Base-by-base conservation (phyloP, 148 eudicot genomes). In the Camellia japonica region DNA sequence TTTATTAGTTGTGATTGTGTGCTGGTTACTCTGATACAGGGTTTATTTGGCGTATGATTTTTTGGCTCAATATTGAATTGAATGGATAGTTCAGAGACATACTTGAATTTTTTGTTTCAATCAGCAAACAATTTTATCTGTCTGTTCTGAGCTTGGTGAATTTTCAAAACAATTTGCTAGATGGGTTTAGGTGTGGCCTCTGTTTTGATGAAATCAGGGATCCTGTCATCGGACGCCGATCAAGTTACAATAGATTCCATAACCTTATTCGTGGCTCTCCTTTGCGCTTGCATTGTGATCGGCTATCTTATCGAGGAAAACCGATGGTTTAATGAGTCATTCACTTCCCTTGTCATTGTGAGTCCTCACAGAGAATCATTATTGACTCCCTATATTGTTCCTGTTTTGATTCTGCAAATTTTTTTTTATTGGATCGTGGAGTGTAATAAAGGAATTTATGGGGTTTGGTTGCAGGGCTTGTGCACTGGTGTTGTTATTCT, bases 251-350 rank as follows among this genome's bases (percentile, higher is more conserved):
- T 87, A 56, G 75, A 80, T 23, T 46, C 85, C 15, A 80, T 87
- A 59, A 78, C 86, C 4, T 79, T 87, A 67, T 85, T 87, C 41
- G 86, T 75, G 55, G 81, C 79, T 18, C 84, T 87, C 16, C 84
- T 87, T 55, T 85, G 87, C n/a, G 81, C 77, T 23, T 85, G 87
- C 75, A 81, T 87, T 75, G 86, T 87, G 62, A 78, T 87, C 9
- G 84, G 86, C 67, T 86, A 81, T 73, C 87, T 87, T 23, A 81
- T 85, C 43, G 83, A 87, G 78, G 84, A 80, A 75, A 82, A 72
- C 58, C 78, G 83, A 77, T 87, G 90, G 90, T 80, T 81, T 60
- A 85, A 85, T 38, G 87, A 85, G 79, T 82, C 87, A 12, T 69
- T 81, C 43, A 87, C 80, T 66, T 56, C 87, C 44, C 87, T 87